Percentiles rank a stretch among this genome's conserved stretches.
Evolutionary conservation across 768 basidiomycete species (phyloP).

Genomic region (Podaxis sp.): DNA sequence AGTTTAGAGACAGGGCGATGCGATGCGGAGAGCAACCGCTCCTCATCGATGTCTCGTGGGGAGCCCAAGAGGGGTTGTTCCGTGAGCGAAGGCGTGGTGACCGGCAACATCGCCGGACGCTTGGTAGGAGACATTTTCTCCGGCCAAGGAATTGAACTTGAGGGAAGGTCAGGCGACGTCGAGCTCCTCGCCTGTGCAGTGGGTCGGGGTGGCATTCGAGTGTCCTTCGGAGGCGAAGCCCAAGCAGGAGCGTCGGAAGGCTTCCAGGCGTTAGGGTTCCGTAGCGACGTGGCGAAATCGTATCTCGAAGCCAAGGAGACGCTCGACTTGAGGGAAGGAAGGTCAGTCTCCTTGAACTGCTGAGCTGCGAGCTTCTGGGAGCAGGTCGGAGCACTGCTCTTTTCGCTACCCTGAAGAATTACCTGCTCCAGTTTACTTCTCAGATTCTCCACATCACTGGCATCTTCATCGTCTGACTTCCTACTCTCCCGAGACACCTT

Average conservation of each 20-base stretch:
- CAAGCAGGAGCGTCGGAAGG: neutral
- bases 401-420: conserved; percentile 29
- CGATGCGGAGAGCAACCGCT: conserved; percentile 22
- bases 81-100: conserved; percentile 5
- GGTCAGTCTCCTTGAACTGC: conserved; percentile 17
- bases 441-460: conserved; percentile 52
- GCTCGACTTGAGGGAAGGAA: conserved; percentile 29
- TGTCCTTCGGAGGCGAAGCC: conserved; percentile 17
- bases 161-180: conserved; percentile 13
- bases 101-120: conserved; percentile 5
- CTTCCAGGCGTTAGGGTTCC: conserved; percentile 30
- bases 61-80: conserved; percentile 36
- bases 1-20: conserved; percentile 19
- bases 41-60: conserved; percentile 41
- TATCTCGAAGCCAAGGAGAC: conserved; percentile 50
- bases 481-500: conserved; percentile 21
- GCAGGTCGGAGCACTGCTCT: conserved; percentile 18
- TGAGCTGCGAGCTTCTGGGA: conserved; percentile 7
- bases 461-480: conserved; percentile 31
- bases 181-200: neutral
- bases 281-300: conserved; percentile 50
- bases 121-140: conserved; percentile 18
- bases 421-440: conserved; percentile 65
- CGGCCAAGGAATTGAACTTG: conserved; percentile 41
- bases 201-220: conserved; percentile 39